A percentile compares a stretch with the other conserved stretches of the same genome.
These are phyloP conservation scores for Cystobasidium onofrii DNA, from an alignment of 768 basidiomycete species.

Conservation along the genomic window DNA sequence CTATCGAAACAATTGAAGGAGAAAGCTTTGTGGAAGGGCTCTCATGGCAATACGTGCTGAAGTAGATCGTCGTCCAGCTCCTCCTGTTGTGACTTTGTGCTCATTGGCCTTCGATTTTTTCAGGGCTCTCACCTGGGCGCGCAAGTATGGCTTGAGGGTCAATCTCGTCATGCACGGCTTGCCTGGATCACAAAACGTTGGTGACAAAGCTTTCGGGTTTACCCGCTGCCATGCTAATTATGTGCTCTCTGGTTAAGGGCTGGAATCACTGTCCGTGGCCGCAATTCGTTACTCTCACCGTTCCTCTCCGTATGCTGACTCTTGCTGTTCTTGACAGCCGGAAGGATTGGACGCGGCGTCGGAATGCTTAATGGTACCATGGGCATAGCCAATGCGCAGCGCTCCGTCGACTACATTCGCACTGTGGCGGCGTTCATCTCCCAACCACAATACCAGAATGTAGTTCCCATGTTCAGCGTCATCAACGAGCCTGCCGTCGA, in stretches of 20 bases:
- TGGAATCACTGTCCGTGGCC: conserved; percentile 95
- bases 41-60: conserved; percentile 59
- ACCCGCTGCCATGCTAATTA: too few relatives aligned
- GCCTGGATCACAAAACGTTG: conserved; percentile 69
- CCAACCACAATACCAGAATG: conserved; percentile 60
- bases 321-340: too few relatives aligned
- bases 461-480: conserved; percentile 79
- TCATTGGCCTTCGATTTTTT: conserved; percentile 49
- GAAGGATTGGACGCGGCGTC: conserved; percentile 64
- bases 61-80: conserved; percentile 45
- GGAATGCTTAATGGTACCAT: conserved; percentile 61
- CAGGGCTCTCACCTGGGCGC: conserved; percentile 70
- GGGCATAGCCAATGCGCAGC: conserved; percentile 87
- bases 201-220: too few relatives aligned
- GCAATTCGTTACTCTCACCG: too few relatives aligned
- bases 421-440: conserved; percentile 82
- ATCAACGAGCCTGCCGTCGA: conserved; percentile 70
- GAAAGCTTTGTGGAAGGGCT: conserved; percentile 78
- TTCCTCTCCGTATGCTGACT: too few relatives aligned
- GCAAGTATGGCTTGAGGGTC: conserved; percentile 90
- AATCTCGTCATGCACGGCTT: conserved; percentile 77
- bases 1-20: conserved; percentile 64
- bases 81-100: neutral
- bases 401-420: conserved; percentile 76
- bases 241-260: too few relatives aligned